Evolutionary conservation across 108 stramenopile species (phyloP), one percentile per base, ranked within the genome.

Genomic region (Asterionellopsis glacialis): DNA sequence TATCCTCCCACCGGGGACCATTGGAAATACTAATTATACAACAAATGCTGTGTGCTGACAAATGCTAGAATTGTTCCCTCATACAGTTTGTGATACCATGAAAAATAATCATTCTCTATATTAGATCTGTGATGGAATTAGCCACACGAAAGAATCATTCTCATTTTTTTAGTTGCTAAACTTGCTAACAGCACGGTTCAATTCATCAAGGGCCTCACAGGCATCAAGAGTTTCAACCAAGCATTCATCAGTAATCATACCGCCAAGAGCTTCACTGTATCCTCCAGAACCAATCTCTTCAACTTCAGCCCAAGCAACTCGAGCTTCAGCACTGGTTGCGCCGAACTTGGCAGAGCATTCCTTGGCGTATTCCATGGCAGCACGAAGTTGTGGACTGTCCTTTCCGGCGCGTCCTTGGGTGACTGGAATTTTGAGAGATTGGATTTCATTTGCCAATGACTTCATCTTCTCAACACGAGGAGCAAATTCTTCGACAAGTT

Each of bases 251-350:
- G 63, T 59, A 27, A 79, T 16, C 21, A 16, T 64, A 13, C 62
- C 73, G 5, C 16, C 40, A 27, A 57, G 45, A 7, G 56, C 56
- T n/a, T 39, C 22, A 1, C 4, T 42, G 40, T 41, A 41, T 27
- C n/a, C 22, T 16, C 40, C 56, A 16, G 56, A 16, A 4, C 47
- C 56, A 61, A 91, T 74, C 57, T 91, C 85, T 64, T 91, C 90
- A 1, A 91, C 81, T 0, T 71, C 70, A 41, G 88, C 90, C 90
- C 90, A 91, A 13, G 90, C 90, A 67, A 91, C 48, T 45, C 61
- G 70, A 48, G 90, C 90, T 55, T 88, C 78, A 21, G 55, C 39
- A 26, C 83, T 84, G n/a, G 54, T 24, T 14, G 53, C 24, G 7
- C 90, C 90, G 45, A 74, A 67, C 43, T 77, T 55, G 14, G 71